Percentiles rank a stretch among this genome's conserved stretches.
phyloP scores from a whole-genome alignment of 805 yeast genomes.

The Sugiyamaella valdiviana region DNA sequence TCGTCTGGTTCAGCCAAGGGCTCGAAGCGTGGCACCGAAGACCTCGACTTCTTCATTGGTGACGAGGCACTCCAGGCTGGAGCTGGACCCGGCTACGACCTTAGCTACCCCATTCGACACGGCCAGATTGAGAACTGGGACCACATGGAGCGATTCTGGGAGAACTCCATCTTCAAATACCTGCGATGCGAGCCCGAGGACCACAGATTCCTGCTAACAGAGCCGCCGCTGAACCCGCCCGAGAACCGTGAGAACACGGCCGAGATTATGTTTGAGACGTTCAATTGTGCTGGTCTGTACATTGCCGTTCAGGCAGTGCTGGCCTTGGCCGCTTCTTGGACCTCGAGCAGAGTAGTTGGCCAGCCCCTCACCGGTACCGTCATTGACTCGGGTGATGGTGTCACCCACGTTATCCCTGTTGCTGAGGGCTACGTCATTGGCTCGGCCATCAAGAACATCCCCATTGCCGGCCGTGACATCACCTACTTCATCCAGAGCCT shows the following conservation, averaged over 20 bases:
- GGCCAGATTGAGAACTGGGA: constrained; percentile 99
- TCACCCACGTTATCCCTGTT: constrained; percentile 97
- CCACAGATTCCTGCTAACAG: constrained; percentile 90
- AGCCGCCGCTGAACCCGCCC: constrained; percentile 99
- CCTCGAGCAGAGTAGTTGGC: constrained; percentile 89
- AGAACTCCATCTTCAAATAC: constrained; percentile 91
- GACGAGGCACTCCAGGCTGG: constrained; percentile 91
- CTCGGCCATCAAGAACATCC: constrained; percentile 92
- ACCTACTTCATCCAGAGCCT: constrained; percentile 88
- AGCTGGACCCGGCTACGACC: constrained; percentile 81
- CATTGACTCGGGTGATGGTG: constrained; percentile 98
- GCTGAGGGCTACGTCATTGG: constrained; percentile 99
- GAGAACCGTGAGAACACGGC: constrained; percentile 98
- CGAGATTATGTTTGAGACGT: constrained; percentile 97
- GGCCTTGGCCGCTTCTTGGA: constrained; percentile 99
- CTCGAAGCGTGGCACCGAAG: constrained; percentile 84
- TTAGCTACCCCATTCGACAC: constrained; percentile 90
- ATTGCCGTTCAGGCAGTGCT: constrained; percentile 98
- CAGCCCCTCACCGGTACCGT: constrained; percentile 97
- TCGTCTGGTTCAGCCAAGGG: constrained; percentile 29
- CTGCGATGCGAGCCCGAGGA: constrained; percentile 98
- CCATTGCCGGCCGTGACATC: constrained; percentile 98
- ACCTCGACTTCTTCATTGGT: constrained; percentile 89
- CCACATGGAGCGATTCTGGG: constrained; percentile 99
- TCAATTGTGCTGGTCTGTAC: constrained; percentile 97